Evolutionary conservation across 169 alveolate species (phyloP).

Genomic region (Eimeria tenella): DNA sequence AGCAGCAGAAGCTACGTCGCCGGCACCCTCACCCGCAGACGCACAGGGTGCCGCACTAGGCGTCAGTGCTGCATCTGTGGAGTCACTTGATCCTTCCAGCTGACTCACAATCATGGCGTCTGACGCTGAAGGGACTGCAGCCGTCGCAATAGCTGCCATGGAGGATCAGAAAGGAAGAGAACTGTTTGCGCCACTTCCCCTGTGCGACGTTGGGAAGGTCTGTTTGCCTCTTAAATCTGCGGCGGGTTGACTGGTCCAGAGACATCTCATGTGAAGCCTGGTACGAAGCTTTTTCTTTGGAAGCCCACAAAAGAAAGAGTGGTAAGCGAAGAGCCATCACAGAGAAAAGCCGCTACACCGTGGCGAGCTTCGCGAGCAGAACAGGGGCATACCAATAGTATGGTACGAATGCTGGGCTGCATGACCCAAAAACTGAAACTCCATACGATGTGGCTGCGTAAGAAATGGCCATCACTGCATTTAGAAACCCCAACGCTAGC

Average conservation of each 20-base stretch:
- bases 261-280: not conserved
- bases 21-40: conserved; percentile 9
- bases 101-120: not conserved
- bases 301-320: not conserved
- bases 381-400: not conserved
- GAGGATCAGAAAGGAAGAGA: not conserved
- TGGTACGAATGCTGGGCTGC: not conserved
- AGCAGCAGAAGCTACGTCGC: not conserved
- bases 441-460: not conserved
- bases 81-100: not conserved
- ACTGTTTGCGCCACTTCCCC: not conserved
- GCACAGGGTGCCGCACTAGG: not conserved
- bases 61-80: not conserved
- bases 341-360: not conserved
- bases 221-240: not conserved
- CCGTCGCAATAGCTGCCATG: conserved; percentile 28
- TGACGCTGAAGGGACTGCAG: not conserved
- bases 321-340: not conserved
- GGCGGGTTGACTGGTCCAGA: conserved; percentile 1
- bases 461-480: not conserved
- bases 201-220: not conserved
- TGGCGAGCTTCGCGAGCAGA: not conserved
- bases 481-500: not conserved
- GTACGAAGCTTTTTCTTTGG: not conserved
- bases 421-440: not conserved